Base-by-base conservation (phyloP, 2,329 filamentous ascomycete species). In the Fusarium chuoi region DNA sequence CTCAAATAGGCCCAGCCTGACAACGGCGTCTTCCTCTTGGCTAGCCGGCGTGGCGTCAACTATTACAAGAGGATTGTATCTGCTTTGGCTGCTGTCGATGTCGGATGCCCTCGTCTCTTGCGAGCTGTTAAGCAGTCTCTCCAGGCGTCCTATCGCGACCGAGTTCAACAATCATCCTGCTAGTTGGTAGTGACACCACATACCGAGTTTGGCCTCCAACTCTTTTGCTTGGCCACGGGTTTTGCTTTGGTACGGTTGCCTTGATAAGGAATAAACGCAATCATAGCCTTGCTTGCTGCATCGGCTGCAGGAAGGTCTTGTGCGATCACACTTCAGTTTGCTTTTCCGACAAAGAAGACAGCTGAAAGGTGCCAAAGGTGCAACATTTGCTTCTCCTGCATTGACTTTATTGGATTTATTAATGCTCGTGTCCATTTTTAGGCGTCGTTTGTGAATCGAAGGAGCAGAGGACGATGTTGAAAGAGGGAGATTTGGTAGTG, bases 281-380 rank as follows among this genome's bases (percentile, higher is more conserved):
- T 68, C 64, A 11, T 63, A 68, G 24, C 26, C n/a, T 35, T 56
- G 56, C 15, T 69, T 68, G n/a, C n/a, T 35, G 30, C 66, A 69
- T 39, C 66, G 65, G 18, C 65, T 41, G 35, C 66, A 64, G 11
- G 35, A 52, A 20, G 65, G 66, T 17, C 35, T 64, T 30, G 11
- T 46, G 15, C 66, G 66, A 11, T 69, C 66, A 49, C 66, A 69
- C 7, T 52, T 69, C 28, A 69, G 11, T 24, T 69, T 69, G 44
- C 66, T 69, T 38, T 51, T 64, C 24, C 65, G 66, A 41, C 66
- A 69, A 17, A 42, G 38, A 24, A 69, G 35, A 28, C 66, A 69
- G 12, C 65, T 69, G 35, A 69, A 69, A 12, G 49, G 49, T 7
- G 66, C 44, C 13, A 52, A 35, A 20, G 39, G 49, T 4, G 5